Evolutionary conservation across 768 basidiomycete species (phyloP).

Genomic region (Phaeolepiota aurea): DNA sequence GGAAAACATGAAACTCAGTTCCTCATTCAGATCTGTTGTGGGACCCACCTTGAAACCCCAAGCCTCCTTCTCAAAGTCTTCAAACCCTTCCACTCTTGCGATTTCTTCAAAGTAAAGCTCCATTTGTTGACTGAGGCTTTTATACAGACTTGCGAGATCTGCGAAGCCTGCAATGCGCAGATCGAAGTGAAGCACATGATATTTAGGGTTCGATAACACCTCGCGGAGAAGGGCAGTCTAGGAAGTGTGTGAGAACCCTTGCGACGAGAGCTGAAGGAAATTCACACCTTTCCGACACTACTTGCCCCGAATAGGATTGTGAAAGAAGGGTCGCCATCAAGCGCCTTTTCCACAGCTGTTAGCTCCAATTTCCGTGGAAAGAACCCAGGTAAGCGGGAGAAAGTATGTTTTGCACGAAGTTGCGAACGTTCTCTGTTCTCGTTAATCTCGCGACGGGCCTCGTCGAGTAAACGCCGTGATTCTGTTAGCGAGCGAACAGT

Average conservation of each 20-base stretch:
- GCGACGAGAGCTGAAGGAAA: not conserved
- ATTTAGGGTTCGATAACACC: conserved; percentile 57
- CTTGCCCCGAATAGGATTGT: conserved; percentile 77
- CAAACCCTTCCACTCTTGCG: conserved; percentile 52
- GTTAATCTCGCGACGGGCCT: conserved; percentile 66
- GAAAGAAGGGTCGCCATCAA: conserved; percentile 70
- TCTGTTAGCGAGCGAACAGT: conserved; percentile 76
- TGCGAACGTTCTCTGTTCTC: conserved; percentile 62
- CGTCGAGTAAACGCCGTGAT: conserved; percentile 66
- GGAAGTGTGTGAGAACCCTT: conserved; percentile 1
- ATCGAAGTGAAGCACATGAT: conserved; percentile 80
- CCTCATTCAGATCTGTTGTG: not conserved
- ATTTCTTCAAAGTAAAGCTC: conserved; percentile 71
- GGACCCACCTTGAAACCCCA: conserved; percentile 67
- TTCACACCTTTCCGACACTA: conserved; percentile 66
- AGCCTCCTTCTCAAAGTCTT: conserved; percentile 66
- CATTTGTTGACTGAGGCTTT: conserved; percentile 72
- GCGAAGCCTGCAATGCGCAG: conserved; percentile 80
- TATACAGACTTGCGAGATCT: conserved; percentile 70
- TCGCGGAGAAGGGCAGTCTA: conserved; percentile 76
- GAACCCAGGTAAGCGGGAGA: conserved; percentile 70
- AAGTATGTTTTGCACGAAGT: conserved; percentile 66
- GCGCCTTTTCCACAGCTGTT: conserved; percentile 51
- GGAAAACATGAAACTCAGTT: conserved; percentile 1
- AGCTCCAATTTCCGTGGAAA: conserved; percentile 62